Conservation (phyloP, 192 early-diverging fungal genomes). For the Mortierella hygrophila region DNA sequence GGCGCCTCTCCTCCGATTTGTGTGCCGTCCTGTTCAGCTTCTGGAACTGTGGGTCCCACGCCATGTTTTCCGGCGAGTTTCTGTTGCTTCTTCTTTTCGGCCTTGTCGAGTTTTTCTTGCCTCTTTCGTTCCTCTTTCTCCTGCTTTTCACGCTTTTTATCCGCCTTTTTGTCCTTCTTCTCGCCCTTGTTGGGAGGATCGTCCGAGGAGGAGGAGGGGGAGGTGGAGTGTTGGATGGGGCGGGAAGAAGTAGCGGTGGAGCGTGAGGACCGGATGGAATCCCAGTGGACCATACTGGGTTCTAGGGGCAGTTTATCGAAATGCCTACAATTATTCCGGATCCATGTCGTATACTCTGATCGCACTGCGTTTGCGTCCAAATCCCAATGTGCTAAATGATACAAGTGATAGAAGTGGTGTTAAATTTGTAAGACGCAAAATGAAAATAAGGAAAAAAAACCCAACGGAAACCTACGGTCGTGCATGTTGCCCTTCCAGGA, state of each 20-base stretch:
- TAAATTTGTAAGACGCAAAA: neutral
- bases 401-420: neutral
- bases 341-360: conserved; percentile 31
- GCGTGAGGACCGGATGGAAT: conserved; percentile 11
- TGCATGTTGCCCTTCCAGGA: conserved; percentile 39
- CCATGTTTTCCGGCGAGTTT: neutral
- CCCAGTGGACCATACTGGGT: conserved; percentile 31
- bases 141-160: neutral
- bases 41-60: neutral
- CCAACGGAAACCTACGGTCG: conserved; percentile 24
- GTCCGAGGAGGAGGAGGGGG: neutral
- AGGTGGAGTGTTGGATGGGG: neutral
- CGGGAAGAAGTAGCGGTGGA: neutral
- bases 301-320: conserved; percentile 21
- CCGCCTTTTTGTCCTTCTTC: neutral
- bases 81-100: neutral
- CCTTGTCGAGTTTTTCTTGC: neutral
- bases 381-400: conserved; percentile 41
- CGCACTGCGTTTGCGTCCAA: conserved; percentile 23
- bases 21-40: neutral
- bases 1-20: neutral
- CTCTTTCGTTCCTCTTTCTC: neutral
- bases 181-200: neutral
- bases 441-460: neutral
- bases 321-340: conserved; percentile 19